Conservation (phyloP, 192 early-diverging fungal species). For the Podochytrium sp. region DNA sequence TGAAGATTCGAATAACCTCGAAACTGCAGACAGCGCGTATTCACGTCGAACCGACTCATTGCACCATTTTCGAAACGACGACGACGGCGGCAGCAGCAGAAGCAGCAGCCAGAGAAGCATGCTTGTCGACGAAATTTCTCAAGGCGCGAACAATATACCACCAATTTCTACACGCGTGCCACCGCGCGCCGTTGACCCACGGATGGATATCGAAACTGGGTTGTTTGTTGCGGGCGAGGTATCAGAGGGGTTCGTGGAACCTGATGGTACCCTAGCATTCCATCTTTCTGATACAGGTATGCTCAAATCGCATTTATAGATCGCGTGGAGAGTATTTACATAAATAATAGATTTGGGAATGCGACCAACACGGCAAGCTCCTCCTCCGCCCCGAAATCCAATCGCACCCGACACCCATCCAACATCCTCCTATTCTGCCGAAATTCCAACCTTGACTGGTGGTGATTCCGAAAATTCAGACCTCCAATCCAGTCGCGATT, state of each 20-base stretch:
- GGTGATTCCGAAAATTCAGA: background rate
- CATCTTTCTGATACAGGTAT: background rate
- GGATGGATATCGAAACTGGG: slow-evolving; percentile 9
- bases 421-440: too few species aligned
- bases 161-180: background rate
- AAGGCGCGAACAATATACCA: background rate
- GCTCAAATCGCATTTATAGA: too few species aligned
- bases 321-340: too few species aligned
- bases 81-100: background rate
- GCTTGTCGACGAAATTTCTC: slow-evolving; percentile 4
- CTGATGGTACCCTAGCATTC: background rate
- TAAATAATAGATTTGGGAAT: too few species aligned
- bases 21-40: background rate
- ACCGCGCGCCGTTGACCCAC: background rate
- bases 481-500: background rate
- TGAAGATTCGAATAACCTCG: background rate
- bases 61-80: background rate
- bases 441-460: background rate
- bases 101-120: too few species aligned
- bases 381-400: too few species aligned
- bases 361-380: too few species aligned
- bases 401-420: too few species aligned
- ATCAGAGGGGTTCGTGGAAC: background rate
- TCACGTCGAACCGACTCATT: background rate
- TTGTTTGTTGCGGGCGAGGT: background rate